These are phyloP conservation scores for Cyberlindnera euphorbiiphila DNA, from an alignment of 805 yeast genomes.

Conservation along the genomic window DNA sequence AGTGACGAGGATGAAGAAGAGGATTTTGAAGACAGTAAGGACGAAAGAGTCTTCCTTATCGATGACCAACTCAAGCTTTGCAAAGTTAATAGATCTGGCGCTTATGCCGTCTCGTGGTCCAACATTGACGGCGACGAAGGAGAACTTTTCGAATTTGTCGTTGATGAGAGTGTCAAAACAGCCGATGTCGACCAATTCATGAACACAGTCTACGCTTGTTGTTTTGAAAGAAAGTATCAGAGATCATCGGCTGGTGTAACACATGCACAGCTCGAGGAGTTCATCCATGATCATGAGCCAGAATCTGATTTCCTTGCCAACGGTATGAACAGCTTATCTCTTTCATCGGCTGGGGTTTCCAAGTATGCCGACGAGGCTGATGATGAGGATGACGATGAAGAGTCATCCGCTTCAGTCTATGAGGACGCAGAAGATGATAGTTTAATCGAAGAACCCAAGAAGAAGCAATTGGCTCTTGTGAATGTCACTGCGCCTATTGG, in stretches of 20 bases:
- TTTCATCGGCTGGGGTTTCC: constrained; percentile 1
- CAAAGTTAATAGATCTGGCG: constrained; percentile 49
- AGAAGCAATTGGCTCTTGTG: not conserved
- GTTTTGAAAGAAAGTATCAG: constrained; percentile 71
- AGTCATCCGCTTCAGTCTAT: constrained; percentile 30
- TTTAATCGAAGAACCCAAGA: not conserved
- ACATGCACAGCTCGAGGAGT: constrained; percentile 51
- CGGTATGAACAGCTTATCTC: constrained; percentile 10
- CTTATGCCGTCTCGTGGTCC: constrained; percentile 67
- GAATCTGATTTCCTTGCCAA: constrained; percentile 10
- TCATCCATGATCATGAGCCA: constrained; percentile 38
- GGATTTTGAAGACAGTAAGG: constrained; percentile 38
- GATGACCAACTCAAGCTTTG: constrained; percentile 57
- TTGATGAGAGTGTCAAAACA: constrained; percentile 53
- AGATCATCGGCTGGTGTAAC: constrained; percentile 44
- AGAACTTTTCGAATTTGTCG: constrained; percentile 76
- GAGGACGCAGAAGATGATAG: constrained; percentile 30
- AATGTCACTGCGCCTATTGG: constrained; percentile 24
- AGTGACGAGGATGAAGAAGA: constrained; percentile 47
- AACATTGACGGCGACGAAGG: constrained; percentile 85
- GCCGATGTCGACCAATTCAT: constrained; percentile 59
- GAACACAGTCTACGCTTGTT: constrained; percentile 57
- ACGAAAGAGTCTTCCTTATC: constrained; percentile 70
- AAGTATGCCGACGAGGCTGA: constrained; percentile 8
- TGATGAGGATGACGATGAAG: constrained; percentile 25